These are phyloP conservation scores for Eutypa lata DNA, from an alignment of 2,329 filamentous ascomycete species.

Conservation along the genomic window DNA sequence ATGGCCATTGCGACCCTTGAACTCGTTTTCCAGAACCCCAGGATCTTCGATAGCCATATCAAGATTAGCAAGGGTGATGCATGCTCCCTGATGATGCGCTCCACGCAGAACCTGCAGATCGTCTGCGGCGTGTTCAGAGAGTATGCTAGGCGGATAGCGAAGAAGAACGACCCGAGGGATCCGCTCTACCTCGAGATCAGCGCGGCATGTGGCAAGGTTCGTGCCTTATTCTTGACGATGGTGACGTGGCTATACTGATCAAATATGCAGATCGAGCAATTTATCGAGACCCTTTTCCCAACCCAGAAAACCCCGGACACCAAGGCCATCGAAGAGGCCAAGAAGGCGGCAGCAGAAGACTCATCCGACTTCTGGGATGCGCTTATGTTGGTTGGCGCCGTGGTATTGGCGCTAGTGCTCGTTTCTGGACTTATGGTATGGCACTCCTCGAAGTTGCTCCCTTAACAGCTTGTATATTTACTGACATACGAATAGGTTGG, in stretches of 20 bases:
- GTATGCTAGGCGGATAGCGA: conserved; percentile 78
- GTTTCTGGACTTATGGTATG: conserved; percentile 79
- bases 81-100: conserved; percentile 86
- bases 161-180: conserved; percentile 91
- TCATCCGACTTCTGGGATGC: conserved; percentile 53
- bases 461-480: neutral
- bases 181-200: conserved; percentile 92
- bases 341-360: conserved; percentile 35
- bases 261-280: conserved; percentile 74
- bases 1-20: conserved; percentile 98
- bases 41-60: conserved; percentile 80
- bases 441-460: conserved; percentile 12
- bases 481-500: conserved; percentile 56
- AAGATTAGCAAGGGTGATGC: conserved; percentile 97
- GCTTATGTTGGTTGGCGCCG: conserved; percentile 63
- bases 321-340: conserved; percentile 34
- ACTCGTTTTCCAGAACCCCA: conserved; percentile 85
- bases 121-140: conserved; percentile 79
- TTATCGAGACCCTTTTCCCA: conserved; percentile 92
- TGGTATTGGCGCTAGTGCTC: conserved; percentile 65
- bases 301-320: conserved; percentile 68
- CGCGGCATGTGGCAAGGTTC: conserved; percentile 79
- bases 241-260: conserved; percentile 5
- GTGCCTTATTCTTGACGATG: conserved; percentile 9
- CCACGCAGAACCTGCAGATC: conserved; percentile 81